Conservation (phyloP, 1,284 basidiomycete genomes). For the Marasmius tenuissimus region DNA sequence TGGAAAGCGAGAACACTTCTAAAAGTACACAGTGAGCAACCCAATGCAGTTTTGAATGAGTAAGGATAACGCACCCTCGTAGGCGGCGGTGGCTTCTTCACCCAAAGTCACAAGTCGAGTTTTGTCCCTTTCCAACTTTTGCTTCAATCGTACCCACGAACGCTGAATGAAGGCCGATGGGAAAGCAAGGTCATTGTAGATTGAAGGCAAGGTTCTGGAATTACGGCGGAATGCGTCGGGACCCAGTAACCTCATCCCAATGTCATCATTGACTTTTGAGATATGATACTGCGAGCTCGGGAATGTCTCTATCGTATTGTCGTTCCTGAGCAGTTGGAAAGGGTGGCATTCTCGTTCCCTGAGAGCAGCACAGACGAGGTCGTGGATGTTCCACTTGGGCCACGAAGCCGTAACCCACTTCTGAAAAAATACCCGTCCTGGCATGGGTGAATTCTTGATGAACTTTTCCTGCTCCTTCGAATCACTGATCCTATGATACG, state of each 20-base stretch:
- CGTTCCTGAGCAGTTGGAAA: not conserved
- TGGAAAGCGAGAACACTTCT: not conserved
- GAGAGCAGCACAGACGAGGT: not conserved
- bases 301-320: not conserved
- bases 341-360: not conserved
- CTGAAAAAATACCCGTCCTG: not conserved
- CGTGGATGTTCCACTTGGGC: not conserved
- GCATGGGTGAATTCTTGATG: not conserved
- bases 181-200: not conserved
- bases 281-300: not conserved
- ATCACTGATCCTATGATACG: not conserved
- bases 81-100: not conserved
- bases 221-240: not conserved
- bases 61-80: not conserved
- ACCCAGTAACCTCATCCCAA: not conserved
- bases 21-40: not conserved
- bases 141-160: not conserved
- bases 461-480: not conserved
- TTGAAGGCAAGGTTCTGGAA: not conserved
- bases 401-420: not conserved
- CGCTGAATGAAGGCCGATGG: not conserved
- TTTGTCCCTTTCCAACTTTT: not conserved
- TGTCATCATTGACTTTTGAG: not conserved
- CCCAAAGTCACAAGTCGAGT: not conserved
- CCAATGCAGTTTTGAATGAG: not conserved